Evolutionary conservation across 2,329 filamentous ascomycete genomes (phyloP).

Genomic region (Acrocalymma vagum): DNA sequence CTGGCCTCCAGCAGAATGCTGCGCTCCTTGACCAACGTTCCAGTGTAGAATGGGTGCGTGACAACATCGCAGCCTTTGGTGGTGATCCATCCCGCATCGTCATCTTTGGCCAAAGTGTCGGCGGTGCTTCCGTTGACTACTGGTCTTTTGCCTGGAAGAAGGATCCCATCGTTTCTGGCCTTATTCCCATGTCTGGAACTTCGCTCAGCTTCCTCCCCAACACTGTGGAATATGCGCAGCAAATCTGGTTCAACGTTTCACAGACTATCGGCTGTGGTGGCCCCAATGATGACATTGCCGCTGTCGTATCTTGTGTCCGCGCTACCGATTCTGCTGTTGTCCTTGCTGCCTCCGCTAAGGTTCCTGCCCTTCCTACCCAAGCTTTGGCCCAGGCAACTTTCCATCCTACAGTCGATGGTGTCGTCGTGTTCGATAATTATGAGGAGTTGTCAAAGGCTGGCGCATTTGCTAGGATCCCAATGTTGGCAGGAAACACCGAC

Average conservation of each 20-base stretch:
- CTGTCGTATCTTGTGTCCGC: constrained; percentile 48
- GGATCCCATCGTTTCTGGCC: constrained; percentile 59
- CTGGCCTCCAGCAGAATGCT: constrained; percentile 45
- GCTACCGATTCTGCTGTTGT: constrained; percentile 27
- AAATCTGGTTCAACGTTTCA: constrained; percentile 48
- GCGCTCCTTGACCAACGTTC: constrained; percentile 40
- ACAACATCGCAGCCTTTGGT: constrained; percentile 52
- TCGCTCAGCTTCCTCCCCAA: constrained; percentile 42
- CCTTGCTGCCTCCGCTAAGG: constrained; percentile 35
- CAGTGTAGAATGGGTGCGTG: constrained; percentile 48
- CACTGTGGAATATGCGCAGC: constrained; percentile 31
- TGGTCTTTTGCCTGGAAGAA: constrained; percentile 57
- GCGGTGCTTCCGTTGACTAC: constrained; percentile 54
- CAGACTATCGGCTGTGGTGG: constrained; percentile 47
- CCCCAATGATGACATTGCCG: constrained; percentile 23
- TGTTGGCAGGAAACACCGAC: constrained; percentile 32
- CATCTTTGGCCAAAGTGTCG: constrained; percentile 51
- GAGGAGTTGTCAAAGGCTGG: constrained; percentile 27
- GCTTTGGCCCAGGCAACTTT: constrained; percentile 36
- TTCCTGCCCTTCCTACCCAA: constrained; percentile 34
- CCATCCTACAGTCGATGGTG: constrained; percentile 39
- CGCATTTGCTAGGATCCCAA: constrained; percentile 31
- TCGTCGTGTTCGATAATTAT: constrained; percentile 40
- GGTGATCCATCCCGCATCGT: constrained; percentile 49
- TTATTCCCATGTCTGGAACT: constrained; percentile 60